These are phyloP conservation scores for Leishmania lainsoni DNA, from an alignment of 208 protist genomes.

Conservation along the genomic window DNA sequence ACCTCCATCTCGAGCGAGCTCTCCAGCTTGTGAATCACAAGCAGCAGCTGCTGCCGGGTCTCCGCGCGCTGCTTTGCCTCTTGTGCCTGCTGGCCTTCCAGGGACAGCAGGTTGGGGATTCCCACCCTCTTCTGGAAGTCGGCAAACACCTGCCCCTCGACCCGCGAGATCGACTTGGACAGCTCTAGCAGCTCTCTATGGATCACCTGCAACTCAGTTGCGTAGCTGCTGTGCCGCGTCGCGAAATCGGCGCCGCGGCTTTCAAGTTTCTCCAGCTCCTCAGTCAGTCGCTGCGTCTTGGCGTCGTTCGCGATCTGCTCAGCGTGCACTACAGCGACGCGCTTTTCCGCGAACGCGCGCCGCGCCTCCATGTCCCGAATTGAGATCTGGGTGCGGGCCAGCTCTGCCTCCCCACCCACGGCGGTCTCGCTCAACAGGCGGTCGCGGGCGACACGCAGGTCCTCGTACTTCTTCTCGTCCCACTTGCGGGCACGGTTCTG, in stretches of 20 bases:
- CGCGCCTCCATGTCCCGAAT: constrained; percentile 72
- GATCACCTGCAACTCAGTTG: constrained; percentile 39
- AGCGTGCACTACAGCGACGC: constrained; percentile 48
- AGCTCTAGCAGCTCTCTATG: constrained; percentile 61
- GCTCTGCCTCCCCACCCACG: constrained; percentile 66
- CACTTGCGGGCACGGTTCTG: constrained; percentile 89
- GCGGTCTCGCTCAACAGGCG: constrained; percentile 68
- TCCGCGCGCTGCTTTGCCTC: constrained; percentile 57
- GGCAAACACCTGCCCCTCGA: constrained; percentile 89
- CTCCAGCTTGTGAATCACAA: constrained; percentile 80
- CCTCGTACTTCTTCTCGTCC: constrained; percentile 92
- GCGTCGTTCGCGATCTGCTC: constrained; percentile 39
- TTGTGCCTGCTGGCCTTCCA: constrained; percentile 77
- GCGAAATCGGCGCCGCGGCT: constrained; percentile 17
- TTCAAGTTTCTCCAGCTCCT: constrained; percentile 33
- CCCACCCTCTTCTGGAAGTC: constrained; percentile 89
- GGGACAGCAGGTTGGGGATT: constrained; percentile 87
- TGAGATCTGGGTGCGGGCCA: constrained; percentile 67
- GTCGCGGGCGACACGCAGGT: constrained; percentile 72
- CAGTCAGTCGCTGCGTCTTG: constrained; percentile 42
- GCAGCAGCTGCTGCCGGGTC: constrained; percentile 68
- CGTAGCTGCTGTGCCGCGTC: constrained; percentile 18
- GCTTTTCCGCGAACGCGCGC: constrained; percentile 56
- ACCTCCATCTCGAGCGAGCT: constrained; percentile 74
- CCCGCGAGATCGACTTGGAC: constrained; percentile 51